Conservation (phyloP, 2,329 filamentous ascomycete genomes). For the Scedosporium aurantiacum region DNA sequence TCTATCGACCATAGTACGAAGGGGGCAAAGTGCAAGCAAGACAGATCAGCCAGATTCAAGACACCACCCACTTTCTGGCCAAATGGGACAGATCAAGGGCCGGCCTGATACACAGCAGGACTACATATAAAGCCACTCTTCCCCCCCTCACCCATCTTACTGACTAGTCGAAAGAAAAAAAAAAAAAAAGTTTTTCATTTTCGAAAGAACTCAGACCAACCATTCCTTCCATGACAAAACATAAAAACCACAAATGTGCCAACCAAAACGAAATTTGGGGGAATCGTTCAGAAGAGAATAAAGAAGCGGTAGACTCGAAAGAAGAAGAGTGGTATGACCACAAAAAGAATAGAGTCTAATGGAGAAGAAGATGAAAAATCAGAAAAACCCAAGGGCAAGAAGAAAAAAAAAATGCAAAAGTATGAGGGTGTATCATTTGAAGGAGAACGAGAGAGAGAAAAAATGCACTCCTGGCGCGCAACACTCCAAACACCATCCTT, state of each 20-base stretch:
- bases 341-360: conserved; percentile 3
- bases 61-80: background rate
- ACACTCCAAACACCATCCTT: conserved; percentile 1
- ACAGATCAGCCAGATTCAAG: background rate
- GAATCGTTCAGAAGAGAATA: conserved; percentile 2
- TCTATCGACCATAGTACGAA: background rate
- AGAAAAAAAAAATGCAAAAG: background rate
- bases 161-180: background rate
- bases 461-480: background rate
- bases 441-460: background rate
- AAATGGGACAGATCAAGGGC: background rate
- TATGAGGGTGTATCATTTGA: background rate
- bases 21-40: background rate
- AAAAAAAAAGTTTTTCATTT: background rate
- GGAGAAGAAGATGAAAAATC: background rate
- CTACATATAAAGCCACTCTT: background rate
- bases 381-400: background rate
- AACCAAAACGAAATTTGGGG: background rate
- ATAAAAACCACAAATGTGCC: conserved; percentile 1
- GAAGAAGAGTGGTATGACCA: background rate
- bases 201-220: background rate
- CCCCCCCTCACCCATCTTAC: too few species aligned
- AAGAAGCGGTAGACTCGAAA: background rate
- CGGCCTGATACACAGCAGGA: background rate
- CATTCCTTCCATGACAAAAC: background rate